A percentile compares a stretch with the other conserved stretches of the same genome.
Conservation (phyloP, 2,329 filamentous ascomycete species). For the Fusarium tricinctum region DNA sequence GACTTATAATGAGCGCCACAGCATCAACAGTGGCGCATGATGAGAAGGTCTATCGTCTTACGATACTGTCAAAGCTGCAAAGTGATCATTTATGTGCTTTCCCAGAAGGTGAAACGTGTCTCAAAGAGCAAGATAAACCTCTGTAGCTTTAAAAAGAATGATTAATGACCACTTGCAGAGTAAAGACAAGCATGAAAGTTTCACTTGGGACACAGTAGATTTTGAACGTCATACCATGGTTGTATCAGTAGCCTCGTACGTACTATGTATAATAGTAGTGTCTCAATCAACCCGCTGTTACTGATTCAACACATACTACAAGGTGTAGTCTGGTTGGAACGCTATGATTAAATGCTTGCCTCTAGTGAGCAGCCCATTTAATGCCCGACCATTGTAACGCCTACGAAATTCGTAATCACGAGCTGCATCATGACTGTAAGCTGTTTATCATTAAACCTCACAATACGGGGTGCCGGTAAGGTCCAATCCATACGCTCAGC, state of each 20-base stretch:
- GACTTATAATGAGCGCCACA: not conserved
- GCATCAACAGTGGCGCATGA: not conserved
- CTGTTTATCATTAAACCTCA: not conserved
- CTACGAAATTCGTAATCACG: not conserved
- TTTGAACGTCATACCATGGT: no score
- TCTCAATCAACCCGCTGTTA: not conserved
- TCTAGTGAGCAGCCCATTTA: not conserved
- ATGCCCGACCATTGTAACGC: not conserved
- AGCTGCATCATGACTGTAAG: not conserved
- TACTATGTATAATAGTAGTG: not conserved
- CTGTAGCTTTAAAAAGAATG: no score
- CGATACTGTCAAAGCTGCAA: not conserved
- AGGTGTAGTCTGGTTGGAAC: not conserved
- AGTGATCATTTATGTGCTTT: not conserved
- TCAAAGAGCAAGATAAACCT: not conserved
- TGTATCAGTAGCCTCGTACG: not conserved
- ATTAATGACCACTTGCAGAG: not conserved
- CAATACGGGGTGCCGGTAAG: no score
- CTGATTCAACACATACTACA: not conserved
- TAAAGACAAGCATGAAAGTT: not conserved
- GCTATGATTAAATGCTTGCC: not conserved
- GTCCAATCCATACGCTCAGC: not conserved
- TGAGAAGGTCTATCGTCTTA: not conserved
- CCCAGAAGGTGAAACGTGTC: not conserved
- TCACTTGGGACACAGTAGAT: no score